These are phyloP conservation scores for Pholiota adiposa DNA, from an alignment of 1,284 basidiomycete genomes.

Conservation along the genomic window DNA sequence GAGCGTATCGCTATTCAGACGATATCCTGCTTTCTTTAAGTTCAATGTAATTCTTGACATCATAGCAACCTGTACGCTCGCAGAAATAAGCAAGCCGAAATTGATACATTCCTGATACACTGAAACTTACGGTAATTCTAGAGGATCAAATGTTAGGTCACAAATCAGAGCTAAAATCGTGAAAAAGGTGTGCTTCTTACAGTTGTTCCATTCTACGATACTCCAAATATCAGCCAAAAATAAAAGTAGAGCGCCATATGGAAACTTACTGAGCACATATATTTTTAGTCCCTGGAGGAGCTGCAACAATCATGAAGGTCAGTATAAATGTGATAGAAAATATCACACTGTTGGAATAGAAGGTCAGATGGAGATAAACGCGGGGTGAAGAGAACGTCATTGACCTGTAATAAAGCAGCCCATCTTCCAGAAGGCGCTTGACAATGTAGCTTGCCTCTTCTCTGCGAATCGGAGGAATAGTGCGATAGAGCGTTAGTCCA, in stretches of 20 bases:
- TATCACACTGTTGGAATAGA: constrained; percentile 45
- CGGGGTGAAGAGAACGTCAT: background rate
- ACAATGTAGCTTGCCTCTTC: constrained; percentile 46
- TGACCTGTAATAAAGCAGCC: constrained; percentile 58
- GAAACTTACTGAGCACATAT: constrained; percentile 54
- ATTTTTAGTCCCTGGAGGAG: constrained; percentile 50
- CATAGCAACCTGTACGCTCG: constrained; percentile 46
- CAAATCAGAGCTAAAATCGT: background rate
- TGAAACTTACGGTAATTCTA: constrained; percentile 30
- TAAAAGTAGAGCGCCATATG: constrained; percentile 10
- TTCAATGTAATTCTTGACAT: constrained; percentile 57
- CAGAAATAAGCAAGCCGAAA: background rate
- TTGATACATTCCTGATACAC: too few species aligned
- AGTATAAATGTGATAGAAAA: constrained; percentile 54
- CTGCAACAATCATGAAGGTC: constrained; percentile 53
- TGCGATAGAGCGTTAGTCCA: constrained; percentile 48
- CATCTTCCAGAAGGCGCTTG: constrained; percentile 54
- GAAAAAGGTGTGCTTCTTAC: constrained; percentile 35
- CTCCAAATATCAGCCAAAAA: constrained; percentile 5
- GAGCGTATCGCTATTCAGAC: constrained; percentile 17
- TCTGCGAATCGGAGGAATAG: constrained; percentile 42
- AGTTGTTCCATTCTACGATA: constrained; percentile 49
- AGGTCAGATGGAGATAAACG: background rate
- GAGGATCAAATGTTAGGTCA: background rate
- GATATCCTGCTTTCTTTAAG: constrained; percentile 37